Evolutionary conservation across 305 asterid species (phyloP).

Genomic region (Fraxinus paxiana): DNA sequence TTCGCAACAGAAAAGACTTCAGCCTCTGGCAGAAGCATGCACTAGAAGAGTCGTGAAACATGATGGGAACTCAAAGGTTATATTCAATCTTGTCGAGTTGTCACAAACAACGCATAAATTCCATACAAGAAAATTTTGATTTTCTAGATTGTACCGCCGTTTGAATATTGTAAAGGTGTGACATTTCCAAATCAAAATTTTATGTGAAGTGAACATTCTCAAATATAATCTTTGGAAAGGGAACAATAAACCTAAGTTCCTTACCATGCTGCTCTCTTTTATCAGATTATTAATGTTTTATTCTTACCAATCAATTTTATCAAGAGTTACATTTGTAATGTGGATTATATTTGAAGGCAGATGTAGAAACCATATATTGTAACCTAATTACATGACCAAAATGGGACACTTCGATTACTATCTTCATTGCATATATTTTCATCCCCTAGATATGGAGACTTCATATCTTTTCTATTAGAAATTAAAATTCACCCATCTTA

Average conservation of each 20-base stretch:
- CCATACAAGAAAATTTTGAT: not conserved
- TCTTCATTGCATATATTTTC: not conserved
- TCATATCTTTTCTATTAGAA: not conserved
- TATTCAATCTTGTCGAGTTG: slow-evolving; percentile 3
- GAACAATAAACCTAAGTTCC: not conserved
- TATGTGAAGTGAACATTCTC: not conserved
- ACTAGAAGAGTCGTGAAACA: not conserved
- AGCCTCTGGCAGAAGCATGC: slow-evolving; percentile 21
- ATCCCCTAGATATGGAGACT: not conserved
- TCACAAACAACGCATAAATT: not conserved
- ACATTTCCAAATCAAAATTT: not conserved
- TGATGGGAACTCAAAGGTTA: not conserved
- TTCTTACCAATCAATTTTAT: not conserved
- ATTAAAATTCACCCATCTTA: not conserved
- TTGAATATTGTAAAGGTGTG: not conserved
- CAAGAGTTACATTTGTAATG: not conserved
- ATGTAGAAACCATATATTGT: not conserved
- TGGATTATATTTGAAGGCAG: not conserved
- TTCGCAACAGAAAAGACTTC: slow-evolving; percentile 23
- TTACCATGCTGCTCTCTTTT: not conserved
- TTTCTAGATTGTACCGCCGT: not conserved
- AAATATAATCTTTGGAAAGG: not conserved
- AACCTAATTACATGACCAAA: not conserved
- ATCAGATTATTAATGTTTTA: not conserved
- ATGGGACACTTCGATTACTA: not conserved